A percentile compares a stretch with the other conserved stretches of the same genome.
These are phyloP conservation scores for Penicillium manginii DNA, from an alignment of 495 filamentous ascomycete genomes.

Conservation along the genomic window DNA sequence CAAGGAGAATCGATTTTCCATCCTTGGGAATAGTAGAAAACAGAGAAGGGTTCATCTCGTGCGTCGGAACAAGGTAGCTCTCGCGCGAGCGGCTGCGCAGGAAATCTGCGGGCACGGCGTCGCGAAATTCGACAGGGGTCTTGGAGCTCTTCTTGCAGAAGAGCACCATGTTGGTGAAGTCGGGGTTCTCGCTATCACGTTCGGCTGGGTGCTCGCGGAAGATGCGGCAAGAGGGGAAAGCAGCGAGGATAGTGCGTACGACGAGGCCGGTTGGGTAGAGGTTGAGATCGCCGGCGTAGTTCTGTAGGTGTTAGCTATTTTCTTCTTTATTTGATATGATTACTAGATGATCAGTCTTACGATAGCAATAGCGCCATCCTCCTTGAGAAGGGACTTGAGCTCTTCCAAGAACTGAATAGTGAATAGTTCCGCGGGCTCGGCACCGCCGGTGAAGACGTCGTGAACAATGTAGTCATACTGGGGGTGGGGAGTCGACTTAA, in stretches of 20 bases:
- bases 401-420: conserved; percentile 78
- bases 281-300: conserved; percentile 92
- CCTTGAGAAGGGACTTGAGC: conserved; percentile 68
- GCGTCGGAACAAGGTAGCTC: conserved; percentile 70
- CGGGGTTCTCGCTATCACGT: conserved; percentile 45
- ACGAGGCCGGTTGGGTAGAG: conserved; percentile 71
- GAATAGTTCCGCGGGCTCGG: conserved; percentile 86
- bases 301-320: conserved; percentile 51
- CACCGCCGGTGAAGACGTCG: conserved; percentile 98
- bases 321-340: conserved; percentile 1
- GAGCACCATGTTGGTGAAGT: conserved; percentile 91
- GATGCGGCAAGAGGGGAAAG: conserved; percentile 81
- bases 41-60: conserved; percentile 66
- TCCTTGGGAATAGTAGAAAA: conserved; percentile 43
- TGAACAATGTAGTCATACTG: conserved; percentile 92
- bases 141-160: conserved; percentile 53
- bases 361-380: conserved; percentile 85
- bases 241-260: conserved; percentile 68
- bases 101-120: conserved; percentile 66
- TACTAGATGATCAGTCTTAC: conserved; percentile 57
- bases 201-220: conserved; percentile 74
- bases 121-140: conserved; percentile 65
- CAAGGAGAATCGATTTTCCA: conserved; percentile 29
- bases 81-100: conserved; percentile 70
- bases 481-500: conserved; percentile 42